These are phyloP conservation scores for Aspergillus brasiliensis DNA, from an alignment of 2,329 filamentous ascomycete genomes.

Conservation along the genomic window DNA sequence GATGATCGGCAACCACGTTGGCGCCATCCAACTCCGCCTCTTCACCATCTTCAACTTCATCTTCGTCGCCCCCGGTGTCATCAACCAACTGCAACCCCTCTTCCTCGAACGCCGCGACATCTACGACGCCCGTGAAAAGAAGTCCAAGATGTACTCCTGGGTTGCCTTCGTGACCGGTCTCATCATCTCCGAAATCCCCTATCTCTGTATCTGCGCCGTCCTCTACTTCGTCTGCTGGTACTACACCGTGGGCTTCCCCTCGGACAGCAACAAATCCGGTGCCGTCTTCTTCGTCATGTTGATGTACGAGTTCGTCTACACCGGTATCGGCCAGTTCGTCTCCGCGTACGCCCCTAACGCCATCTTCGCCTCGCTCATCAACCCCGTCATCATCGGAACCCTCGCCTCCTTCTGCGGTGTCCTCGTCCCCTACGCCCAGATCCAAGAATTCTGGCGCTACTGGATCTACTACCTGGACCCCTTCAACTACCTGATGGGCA, in stretches of 20 bases:
- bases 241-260: conserved; percentile 61
- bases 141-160: conserved; percentile 73
- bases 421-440: conserved; percentile 32
- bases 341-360: conserved; percentile 70
- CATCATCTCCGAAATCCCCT: conserved; percentile 69
- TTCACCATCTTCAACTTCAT: conserved; percentile 69
- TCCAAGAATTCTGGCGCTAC: conserved; percentile 36
- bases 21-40: conserved; percentile 71
- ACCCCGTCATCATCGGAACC: conserved; percentile 68
- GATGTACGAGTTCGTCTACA: conserved; percentile 72
- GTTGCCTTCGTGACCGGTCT: conserved; percentile 71
- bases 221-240: conserved; percentile 76
- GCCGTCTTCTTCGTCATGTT: conserved; percentile 70
- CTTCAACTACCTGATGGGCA: conserved; percentile 36
- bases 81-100: conserved; percentile 61
- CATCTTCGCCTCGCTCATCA: conserved; percentile 70
- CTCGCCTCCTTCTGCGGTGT: conserved; percentile 36
- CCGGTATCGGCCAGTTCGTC: conserved; percentile 75
- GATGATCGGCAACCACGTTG: conserved; percentile 63
- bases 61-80: conserved; percentile 51
- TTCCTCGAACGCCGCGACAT: conserved; percentile 70
- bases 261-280: conserved; percentile 37
- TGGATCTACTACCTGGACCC: conserved; percentile 37
- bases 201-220: conserved; percentile 62
- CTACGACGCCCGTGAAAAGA: conserved; percentile 68